Evolutionary conservation across 2,329 filamentous ascomycete species (phyloP), one percentile per base, ranked within the genome.

Genomic region (Aspergillus hortae): DNA sequence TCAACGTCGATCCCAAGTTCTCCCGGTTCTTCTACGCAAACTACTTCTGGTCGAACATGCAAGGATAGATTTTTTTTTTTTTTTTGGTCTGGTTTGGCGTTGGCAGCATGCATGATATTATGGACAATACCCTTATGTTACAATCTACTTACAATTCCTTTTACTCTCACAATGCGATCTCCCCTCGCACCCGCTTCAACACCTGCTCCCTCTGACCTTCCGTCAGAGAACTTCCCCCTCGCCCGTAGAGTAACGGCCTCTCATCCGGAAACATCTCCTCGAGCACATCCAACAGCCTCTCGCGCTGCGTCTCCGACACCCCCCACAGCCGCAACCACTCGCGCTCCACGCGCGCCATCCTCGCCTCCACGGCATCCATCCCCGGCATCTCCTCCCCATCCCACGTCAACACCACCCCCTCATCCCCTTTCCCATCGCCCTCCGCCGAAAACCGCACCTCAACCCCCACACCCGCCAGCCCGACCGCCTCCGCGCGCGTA

Each of bases 1-100:
- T 99, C 55, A 95, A 95, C 65, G 86, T 99, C 69, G 92, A 97
- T 64, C 86, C 88, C 63, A 95, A 94, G 75, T 92, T 96, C 70
- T 92, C 89, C 53, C 82, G 86, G 56, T 92, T 88, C 70, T 96
- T 95, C 67, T 96, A 96, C 66, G 90, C 92, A 19, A 95, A 96
- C 64, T 95, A 95, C 70, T 95, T 97, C 67, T 99, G 94, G 94
- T 82, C 90, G 64, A 92, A 86, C 27, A 78, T 96, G 69, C 95
- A 77, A 70, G 70, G 67, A 32, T 74, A 57, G 23, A 33, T n/a
- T 23, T 46, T 23, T 48, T 36, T 46, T 23, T 48, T 36, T 45
- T 30, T 43, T 51, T 42, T 42, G 17, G 40, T 10, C 11, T 42
- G 1, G 33, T 53, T 48, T 48, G 62, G 63, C 57, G 62, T 62